Evolutionary conservation across 768 basidiomycete species (phyloP).

Genomic region (Artomyces pyxidatus): DNA sequence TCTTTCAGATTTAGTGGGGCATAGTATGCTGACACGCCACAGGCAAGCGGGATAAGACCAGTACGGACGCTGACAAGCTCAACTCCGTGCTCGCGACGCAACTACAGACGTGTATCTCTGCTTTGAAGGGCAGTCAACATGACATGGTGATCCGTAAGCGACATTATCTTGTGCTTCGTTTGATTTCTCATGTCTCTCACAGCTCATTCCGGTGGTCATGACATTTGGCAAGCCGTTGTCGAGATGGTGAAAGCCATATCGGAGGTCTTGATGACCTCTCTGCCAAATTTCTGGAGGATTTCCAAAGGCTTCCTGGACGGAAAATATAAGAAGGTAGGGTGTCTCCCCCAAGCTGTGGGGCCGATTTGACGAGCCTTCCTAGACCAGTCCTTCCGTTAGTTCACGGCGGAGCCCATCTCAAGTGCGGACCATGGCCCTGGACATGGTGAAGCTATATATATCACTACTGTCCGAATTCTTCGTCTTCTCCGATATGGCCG

Average conservation of each 20-base stretch:
- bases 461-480: slow-evolving; percentile 83
- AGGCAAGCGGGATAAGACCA: slow-evolving; percentile 42
- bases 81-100: slow-evolving; percentile 43
- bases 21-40: too few relatives aligned
- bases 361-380: too few relatives aligned
- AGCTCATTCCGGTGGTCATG: slow-evolving; percentile 67
- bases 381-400: slow-evolving; percentile 25
- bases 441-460: slow-evolving; percentile 81
- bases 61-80: slow-evolving; percentile 30
- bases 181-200: slow-evolving; percentile 1
- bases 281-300: slow-evolving; percentile 94
- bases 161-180: background rate
- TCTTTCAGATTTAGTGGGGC: background rate
- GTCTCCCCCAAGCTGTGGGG: too few relatives aligned
- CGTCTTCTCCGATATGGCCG: slow-evolving; percentile 67
- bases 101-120: slow-evolving; percentile 49
- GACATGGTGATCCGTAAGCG: slow-evolving; percentile 53
- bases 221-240: slow-evolving; percentile 74
- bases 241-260: slow-evolving; percentile 82
- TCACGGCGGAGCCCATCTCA: slow-evolving; percentile 77
- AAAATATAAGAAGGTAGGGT: slow-evolving; percentile 76
- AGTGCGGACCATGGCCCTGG: slow-evolving; percentile 80
- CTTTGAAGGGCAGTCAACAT: slow-evolving; percentile 54
- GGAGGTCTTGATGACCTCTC: slow-evolving; percentile 71
- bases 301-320: slow-evolving; percentile 89